phyloP scores from a whole-genome alignment of 75 land plant species.

The Larix kaempferi region DNA sequence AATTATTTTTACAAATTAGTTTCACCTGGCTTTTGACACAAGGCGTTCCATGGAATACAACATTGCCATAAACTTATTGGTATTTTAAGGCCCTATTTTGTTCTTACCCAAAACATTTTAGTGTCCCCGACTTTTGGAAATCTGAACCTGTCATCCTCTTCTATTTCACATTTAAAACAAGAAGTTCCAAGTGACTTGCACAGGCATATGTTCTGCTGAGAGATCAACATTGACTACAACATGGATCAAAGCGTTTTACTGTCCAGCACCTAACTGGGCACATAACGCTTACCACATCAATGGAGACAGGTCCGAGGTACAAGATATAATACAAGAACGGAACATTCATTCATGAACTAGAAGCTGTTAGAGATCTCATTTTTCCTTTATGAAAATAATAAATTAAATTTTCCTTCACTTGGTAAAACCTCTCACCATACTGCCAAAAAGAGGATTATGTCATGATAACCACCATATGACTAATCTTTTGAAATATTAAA shows the following conservation, averaged over 20 bases:
- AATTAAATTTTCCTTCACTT: too few species aligned
- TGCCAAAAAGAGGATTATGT: too few species aligned
- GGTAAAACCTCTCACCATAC: too few species aligned
- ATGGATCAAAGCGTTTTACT: background rate
- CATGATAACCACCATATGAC: too few species aligned
- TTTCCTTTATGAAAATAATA: too few species aligned
- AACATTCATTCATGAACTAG: slow-evolving; percentile 1
- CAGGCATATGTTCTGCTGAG: background rate
- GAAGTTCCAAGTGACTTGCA: background rate
- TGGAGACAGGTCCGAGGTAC: background rate
- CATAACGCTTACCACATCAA: background rate
- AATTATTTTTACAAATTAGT: too few species aligned
- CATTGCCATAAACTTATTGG: background rate
- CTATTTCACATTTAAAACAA: background rate
- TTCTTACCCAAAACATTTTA: background rate
- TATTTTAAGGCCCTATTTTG: background rate
- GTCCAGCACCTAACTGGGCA: background rate
- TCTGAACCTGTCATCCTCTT: background rate
- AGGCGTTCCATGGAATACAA: background rate
- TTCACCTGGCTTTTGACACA: background rate
- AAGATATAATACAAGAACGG: background rate
- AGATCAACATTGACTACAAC: background rate
- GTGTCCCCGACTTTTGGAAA: background rate
- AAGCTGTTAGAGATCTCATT: too few species aligned
- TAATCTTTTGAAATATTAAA: too few species aligned